A percentile compares a stretch with the other conserved stretches of the same genome.
phyloP scores from a whole-genome alignment of 140 eudicot genomes.

The Bidens hawaiensis region DNA sequence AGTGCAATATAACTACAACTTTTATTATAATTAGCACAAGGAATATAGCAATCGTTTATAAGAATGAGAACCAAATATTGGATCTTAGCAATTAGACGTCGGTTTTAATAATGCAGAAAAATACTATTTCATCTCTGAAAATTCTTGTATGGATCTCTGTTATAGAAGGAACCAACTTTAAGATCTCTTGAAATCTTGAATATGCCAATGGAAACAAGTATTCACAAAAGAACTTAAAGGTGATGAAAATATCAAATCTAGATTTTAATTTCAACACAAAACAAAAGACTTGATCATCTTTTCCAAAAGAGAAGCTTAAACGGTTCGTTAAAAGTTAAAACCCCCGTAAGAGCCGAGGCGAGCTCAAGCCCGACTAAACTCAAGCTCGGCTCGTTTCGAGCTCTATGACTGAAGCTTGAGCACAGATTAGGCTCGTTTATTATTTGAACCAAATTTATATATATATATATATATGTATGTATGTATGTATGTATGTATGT shows the following conservation, averaged over 20 bases:
- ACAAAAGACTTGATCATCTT: not conserved
- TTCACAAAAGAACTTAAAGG: not conserved
- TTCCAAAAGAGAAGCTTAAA: not conserved
- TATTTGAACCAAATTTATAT: too few relatives aligned
- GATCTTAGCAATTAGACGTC: too few relatives aligned
- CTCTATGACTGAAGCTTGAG: not conserved
- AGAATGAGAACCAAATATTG: too few relatives aligned
- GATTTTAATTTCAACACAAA: not conserved
- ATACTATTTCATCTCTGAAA: not conserved
- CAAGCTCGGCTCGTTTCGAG: too few relatives aligned
- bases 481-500: too few relatives aligned
- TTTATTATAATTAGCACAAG: too few relatives aligned
- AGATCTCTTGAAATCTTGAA: conserved; percentile 2
- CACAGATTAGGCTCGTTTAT: not conserved
- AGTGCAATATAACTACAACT: too few relatives aligned
- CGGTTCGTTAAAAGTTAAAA: not conserved
- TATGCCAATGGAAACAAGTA: not conserved
- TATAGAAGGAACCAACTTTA: not conserved
- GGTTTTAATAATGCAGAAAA: not conserved
- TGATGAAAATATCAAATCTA: not conserved
- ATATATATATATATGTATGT: too few relatives aligned
- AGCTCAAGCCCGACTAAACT: too few relatives aligned
- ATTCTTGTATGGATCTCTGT: not conserved
- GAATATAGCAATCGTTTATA: too few relatives aligned
- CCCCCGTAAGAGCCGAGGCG: not conserved